Evolutionary conservation across 345 rosid species (phyloP), one percentile per base, ranked within the genome.

Genomic region (Lumnitzera littorea): DNA sequence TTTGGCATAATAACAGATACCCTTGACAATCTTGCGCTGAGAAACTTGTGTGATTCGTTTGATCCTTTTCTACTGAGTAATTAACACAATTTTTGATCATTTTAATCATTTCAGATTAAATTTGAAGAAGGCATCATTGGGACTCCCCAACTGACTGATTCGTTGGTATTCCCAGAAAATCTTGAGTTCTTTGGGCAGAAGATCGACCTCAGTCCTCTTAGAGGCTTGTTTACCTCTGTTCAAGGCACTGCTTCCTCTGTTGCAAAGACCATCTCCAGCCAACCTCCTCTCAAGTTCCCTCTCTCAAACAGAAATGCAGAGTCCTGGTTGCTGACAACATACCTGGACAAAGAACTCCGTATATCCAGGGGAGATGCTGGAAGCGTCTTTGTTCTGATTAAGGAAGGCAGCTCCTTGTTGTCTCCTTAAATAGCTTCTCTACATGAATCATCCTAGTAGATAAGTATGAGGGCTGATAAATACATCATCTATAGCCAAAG

Each of bases 291-390:
- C 70, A 92, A 85, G 56, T 74, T 92, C 69, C 56, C 95, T 11
- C 60, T 89, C 67, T 61, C 96, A 23, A 76, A 77, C 70, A 77
- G 66, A 60, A 89, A 73, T 4, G 82, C 96, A 0, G 76, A 89
- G 69, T 83, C 94, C 11, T 92, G 98, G 98, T 71, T 92, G 20
- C 86, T 89, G 8, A 92, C 98, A 3, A 89, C 98, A 11, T 92
- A 85, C 81, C 89, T 89, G 0, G 96, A 89, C 47, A 80, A 82
- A 53, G 96, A 91, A 4, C 83, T 91, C 72, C 77, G 98, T 2
- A 89, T 91, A 66, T 89, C 96, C 0, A 84, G 95, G 73, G 98
- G 94, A 2, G 96, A 89, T 69, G 95, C 62, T 2, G 96, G 98
- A 51, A 84, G 96, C 5, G 67, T 92, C 61, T 92, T 84, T 41